Conservation (phyloP, 495 filamentous ascomycete genomes). For the Aspergillus carlsbadensis region DNA sequence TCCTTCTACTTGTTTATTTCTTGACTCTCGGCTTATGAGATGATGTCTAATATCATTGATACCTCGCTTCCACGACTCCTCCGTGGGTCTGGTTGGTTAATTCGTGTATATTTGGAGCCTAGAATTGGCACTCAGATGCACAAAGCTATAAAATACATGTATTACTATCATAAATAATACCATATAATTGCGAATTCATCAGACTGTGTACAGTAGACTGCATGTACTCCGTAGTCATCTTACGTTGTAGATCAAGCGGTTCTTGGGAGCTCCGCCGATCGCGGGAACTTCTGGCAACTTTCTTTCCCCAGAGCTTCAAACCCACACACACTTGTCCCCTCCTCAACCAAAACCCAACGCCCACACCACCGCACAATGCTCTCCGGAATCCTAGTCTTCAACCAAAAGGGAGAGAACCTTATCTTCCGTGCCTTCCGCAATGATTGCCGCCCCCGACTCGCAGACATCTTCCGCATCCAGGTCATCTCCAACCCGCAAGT, state of each 20-base stretch:
- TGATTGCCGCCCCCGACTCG: constrained; percentile 93
- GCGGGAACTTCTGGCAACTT: background rate
- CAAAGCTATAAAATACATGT: too few species aligned
- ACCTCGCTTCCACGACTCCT: constrained; percentile 8
- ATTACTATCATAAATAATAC: too few species aligned
- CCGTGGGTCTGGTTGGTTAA: too few species aligned
- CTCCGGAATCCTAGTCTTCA: constrained; percentile 96
- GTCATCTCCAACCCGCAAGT: constrained; percentile 99
- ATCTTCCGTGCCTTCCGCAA: constrained; percentile 98
- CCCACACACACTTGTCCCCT: constrained; percentile 3
- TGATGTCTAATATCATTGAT: constrained; percentile 18
- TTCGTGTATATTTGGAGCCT: too few species aligned
- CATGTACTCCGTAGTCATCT: too few species aligned
- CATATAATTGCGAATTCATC: too few species aligned
- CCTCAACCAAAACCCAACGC: constrained; percentile 21
- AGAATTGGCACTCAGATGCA: too few species aligned
- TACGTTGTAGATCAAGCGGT: background rate
- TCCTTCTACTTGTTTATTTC: background rate
- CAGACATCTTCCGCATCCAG: constrained; percentile 99
- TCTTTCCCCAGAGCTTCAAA: background rate
- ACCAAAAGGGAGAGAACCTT: constrained; percentile 99
- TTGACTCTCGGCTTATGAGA: constrained; percentile 11
- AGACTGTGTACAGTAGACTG: too few species aligned
- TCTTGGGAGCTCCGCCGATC: constrained; percentile 1
- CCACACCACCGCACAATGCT: constrained; percentile 63